phyloP scores from a whole-genome alignment of 495 filamentous ascomycete genomes.

The Aspergillus nidulans region DNA sequence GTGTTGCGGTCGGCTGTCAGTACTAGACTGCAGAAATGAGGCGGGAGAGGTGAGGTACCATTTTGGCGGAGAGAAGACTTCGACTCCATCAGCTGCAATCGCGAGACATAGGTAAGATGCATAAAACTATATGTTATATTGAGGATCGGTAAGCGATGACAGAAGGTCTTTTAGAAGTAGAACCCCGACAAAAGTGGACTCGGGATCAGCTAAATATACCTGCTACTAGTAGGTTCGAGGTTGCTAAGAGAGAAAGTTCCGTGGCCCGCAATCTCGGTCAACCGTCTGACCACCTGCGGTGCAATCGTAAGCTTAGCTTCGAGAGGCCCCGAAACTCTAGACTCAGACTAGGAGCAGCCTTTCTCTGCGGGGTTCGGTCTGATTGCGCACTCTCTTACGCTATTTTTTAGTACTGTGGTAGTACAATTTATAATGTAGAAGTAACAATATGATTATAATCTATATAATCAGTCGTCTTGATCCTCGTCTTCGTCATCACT shows the following conservation, averaged over 20 bases:
- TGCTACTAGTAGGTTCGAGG: too few relatives aligned
- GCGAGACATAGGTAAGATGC: neutral
- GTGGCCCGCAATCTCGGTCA: neutral
- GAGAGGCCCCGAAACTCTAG: neutral
- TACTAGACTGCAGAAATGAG: neutral
- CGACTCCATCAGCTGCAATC: constrained; percentile 14
- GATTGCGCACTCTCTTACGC: neutral
- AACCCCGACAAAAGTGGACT: neutral
- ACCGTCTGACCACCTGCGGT: constrained; percentile 5
- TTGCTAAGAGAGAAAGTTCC: neutral
- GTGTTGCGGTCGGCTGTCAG: neutral
- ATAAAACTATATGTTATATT: constrained; percentile 4
- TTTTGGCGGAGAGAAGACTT: constrained; percentile 10
- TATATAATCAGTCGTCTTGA: constrained; percentile 25
- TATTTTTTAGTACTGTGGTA: neutral
- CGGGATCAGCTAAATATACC: neutral
- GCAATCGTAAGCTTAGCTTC: constrained; percentile 1
- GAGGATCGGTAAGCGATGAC: constrained; percentile 1
- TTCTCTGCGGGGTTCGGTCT: neutral
- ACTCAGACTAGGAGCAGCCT: too few relatives aligned
- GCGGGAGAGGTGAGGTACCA: constrained; percentile 6
- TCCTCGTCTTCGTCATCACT: constrained; percentile 75
- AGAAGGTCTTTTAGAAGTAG: too few relatives aligned
- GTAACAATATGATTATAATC: neutral
- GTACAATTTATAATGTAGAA: neutral